Conservation (phyloP, 345 rosid genomes). For the Sonneratia alba region DNA sequence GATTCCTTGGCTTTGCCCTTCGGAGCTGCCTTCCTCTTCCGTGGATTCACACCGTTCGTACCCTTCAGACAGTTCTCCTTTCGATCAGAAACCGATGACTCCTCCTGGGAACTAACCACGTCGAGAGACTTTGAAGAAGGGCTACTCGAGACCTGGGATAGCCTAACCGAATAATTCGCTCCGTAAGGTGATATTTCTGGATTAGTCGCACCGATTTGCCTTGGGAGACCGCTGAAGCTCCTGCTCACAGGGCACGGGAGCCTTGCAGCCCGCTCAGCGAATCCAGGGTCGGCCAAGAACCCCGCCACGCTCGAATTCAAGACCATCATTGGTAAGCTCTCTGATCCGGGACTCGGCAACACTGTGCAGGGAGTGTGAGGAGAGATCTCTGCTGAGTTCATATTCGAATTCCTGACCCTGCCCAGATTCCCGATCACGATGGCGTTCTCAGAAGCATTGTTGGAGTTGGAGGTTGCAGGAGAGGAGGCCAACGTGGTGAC, state of each 20-base stretch:
- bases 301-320: conserved; percentile 10
- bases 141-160: conserved; percentile 14
- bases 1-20: conserved; percentile 29
- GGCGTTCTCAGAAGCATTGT: conserved; percentile 38
- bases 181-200: conserved; percentile 3
- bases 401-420: conserved; percentile 30
- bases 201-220: neutral
- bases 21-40: conserved; percentile 30
- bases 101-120: conserved; percentile 14
- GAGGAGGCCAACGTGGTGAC: conserved; percentile 66
- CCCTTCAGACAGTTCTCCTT: neutral
- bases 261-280: conserved; percentile 16
- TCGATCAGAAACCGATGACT: conserved; percentile 13
- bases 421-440: conserved; percentile 52
- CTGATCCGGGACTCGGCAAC: conserved; percentile 22
- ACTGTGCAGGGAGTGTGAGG: neutral
- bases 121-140: conserved; percentile 10
- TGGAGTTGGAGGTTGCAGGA: conserved; percentile 45
- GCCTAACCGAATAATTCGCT: conserved; percentile 5
- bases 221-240: conserved; percentile 12
- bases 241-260: conserved; percentile 16
- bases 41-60: conserved; percentile 10
- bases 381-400: conserved; percentile 2
- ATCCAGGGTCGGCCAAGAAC: conserved; percentile 16
- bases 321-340: conserved; percentile 1